Evolutionary conservation across 306 rosid genomes (phyloP).

Genomic region (Heteromeles arbutifolia): DNA sequence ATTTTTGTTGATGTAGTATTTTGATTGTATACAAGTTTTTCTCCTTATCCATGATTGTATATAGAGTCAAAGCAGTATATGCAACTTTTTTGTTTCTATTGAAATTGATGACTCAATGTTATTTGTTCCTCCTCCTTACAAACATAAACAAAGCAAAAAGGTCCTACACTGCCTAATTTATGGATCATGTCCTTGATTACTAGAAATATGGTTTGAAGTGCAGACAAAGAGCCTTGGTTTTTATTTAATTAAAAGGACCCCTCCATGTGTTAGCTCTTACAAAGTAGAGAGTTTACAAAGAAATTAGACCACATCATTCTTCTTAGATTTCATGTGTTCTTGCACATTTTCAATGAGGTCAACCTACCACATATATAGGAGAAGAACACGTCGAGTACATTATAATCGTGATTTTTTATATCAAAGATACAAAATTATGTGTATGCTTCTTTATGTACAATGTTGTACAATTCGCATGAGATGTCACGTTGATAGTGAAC

Average conservation of each 20-base stretch:
- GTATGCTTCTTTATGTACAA: no score
- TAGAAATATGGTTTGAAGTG: background rate
- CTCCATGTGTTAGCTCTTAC: background rate
- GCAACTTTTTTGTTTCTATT: background rate
- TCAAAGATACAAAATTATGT: no score
- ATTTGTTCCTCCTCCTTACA: background rate
- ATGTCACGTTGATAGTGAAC: background rate
- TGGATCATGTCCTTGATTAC: conserved; percentile 12
- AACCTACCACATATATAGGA: no score
- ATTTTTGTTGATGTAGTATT: background rate
- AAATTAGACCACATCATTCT: background rate
- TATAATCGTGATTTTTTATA: no score
- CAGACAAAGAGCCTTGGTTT: background rate
- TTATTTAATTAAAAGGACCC: background rate
- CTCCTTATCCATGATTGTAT: no score
- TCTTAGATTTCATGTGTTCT: background rate
- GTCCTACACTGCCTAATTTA: background rate
- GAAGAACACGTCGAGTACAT: no score
- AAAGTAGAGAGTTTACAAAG: background rate
- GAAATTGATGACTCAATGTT: background rate
- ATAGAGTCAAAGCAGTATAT: no score
- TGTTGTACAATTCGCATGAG: no score
- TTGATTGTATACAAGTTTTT: no score
- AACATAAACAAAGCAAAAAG: background rate
- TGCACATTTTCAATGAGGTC: background rate